These are phyloP conservation scores for Calonectria pseudoturangicola DNA, from an alignment of 2,329 filamentous ascomycete species.

Conservation along the genomic window DNA sequence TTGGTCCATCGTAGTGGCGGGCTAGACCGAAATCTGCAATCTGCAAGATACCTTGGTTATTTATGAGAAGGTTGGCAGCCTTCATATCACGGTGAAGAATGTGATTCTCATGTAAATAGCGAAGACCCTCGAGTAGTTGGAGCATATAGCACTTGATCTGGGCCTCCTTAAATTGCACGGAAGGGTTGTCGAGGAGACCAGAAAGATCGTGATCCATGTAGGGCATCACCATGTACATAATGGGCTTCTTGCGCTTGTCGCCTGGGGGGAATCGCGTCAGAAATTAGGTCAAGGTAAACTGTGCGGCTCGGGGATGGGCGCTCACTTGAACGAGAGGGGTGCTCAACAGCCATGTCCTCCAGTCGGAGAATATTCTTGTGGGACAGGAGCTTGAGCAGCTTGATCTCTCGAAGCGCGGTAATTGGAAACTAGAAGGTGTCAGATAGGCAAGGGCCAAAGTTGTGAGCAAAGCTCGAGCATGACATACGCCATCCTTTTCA, in stretches of 20 bases:
- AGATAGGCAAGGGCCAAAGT: conserved; percentile 34
- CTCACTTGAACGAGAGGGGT: conserved; percentile 76
- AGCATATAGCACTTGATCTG: conserved; percentile 99
- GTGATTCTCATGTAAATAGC: conserved; percentile 90
- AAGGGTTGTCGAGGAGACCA: conserved; percentile 94
- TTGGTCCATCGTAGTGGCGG: conserved; percentile 90
- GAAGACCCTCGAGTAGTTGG: conserved; percentile 91
- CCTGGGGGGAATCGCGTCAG: conserved; percentile 63
- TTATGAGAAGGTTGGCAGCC: conserved; percentile 97
- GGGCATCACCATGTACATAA: conserved; percentile 98
- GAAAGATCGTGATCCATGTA: conserved; percentile 99
- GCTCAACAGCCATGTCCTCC: conserved; percentile 97
- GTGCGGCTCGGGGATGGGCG: conserved; percentile 32
- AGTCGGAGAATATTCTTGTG: conserved; percentile 91
- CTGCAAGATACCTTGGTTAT: conserved; percentile 93
- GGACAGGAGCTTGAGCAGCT: conserved; percentile 94
- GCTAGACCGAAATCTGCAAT: conserved; percentile 98
- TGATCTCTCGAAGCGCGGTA: conserved; percentile 97
- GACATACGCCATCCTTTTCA: conserved; percentile 92
- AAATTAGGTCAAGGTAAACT: background rate
- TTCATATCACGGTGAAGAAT: conserved; percentile 99
- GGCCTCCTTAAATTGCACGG: conserved; percentile 88
- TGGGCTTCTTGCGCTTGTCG: conserved; percentile 86
- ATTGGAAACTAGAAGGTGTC: conserved; percentile 85
- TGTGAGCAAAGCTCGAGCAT: conserved; percentile 25